Evolutionary conservation across 2,329 filamentous ascomycete genomes (phyloP), one percentile per base, ranked within the genome.

Genomic region (Beauveria australis): DNA sequence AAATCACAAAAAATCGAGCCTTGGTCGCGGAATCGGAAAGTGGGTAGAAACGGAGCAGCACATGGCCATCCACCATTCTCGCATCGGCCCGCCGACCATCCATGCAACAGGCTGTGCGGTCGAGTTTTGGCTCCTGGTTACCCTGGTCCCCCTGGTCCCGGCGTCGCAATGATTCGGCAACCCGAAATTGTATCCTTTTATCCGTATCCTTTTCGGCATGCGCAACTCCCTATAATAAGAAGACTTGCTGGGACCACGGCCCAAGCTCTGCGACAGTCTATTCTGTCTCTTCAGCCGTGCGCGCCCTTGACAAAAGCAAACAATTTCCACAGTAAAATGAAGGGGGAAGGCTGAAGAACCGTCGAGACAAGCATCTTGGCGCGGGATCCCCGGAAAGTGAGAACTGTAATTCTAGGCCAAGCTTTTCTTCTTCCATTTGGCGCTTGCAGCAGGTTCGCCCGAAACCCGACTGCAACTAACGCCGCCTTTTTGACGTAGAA

Each of bases 351-450:
- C 37, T 41, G 52, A 54, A 24, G 40, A 56, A 12, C 18, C 26
- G 8, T 47, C n/a, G 37, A 10, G 44, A 57, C 44, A 57, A 49
- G 54, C 44, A 57, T 57, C 26, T 47, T 40, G 53, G 28, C 44
- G 54, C 54, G 54, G 54, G 22, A 30, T 37, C 54, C 53, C 43
- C 53, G 41, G 53, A 37, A 55, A 28, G 54, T 57, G 54, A 57
- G 54, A 57, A 57, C 54, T 57, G 54, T 57, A 57, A 49, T 26
- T 57, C 3, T 41, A 12, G 54, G 54, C 54, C 54, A 57, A 57
- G 43, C 54, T 26, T 57, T 57, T 30, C 24, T 52, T 18, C 9
- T 22, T n/a, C 12, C 8, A 24, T 12, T 30, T 51, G 28, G 7
- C n/a, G 5, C 26, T 8, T 19, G 5, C 9, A 19, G 18, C 22